Base-by-base conservation (phyloP, 2,329 filamentous ascomycete species). In the Massarina eburnea region DNA sequence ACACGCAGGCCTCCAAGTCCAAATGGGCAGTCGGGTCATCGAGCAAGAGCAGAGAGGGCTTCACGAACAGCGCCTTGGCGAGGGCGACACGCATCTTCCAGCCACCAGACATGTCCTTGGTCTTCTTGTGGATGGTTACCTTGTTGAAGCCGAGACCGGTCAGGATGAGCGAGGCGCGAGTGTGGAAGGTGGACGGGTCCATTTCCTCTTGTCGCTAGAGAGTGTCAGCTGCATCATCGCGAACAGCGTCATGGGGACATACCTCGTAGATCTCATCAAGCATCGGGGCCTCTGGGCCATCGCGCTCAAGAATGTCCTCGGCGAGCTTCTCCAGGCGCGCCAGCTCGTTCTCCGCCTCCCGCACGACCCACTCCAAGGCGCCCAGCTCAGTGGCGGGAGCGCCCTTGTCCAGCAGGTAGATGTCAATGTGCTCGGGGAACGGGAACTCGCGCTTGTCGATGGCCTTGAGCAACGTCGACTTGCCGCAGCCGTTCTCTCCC, bases 81-180 rank as follows among this genome's bases (percentile, higher is more conserved):
- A 99, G 85, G 46, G 94, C 94, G 48, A 99, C 94, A 82, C 95
- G 90, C 94, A 99, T 99, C 80, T 92, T 86, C 94, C 94, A 99
- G 64, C 94, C 94, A 89, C 94, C 94, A 58, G 94, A 99, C 95
- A 99, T 99, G 73, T 99, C 95, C 83, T 97, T 99, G 64, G 95
- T 99, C 85, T 95, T 96, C 84, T 99, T 99, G 75, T 95, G 80
- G 70, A 99, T 97, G 45, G 95, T 99, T 61, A 76, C 77, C 81
- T 97, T 97, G 85, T 99, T 96, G 84, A 99, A 99, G 58, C 94
- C 94, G 48, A 99, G 88, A 91, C 94, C 94, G 45, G 94, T 99
- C 62, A 99, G 76, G 71, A 99, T 99, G 58, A 96, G 85, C 45
- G 92, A 96, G 51, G 94, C 94, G 70, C 94, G 90, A 51, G 92